phyloP scores from a whole-genome alignment of 257 asterid genomes.

The Leptodermis oblonga region DNA sequence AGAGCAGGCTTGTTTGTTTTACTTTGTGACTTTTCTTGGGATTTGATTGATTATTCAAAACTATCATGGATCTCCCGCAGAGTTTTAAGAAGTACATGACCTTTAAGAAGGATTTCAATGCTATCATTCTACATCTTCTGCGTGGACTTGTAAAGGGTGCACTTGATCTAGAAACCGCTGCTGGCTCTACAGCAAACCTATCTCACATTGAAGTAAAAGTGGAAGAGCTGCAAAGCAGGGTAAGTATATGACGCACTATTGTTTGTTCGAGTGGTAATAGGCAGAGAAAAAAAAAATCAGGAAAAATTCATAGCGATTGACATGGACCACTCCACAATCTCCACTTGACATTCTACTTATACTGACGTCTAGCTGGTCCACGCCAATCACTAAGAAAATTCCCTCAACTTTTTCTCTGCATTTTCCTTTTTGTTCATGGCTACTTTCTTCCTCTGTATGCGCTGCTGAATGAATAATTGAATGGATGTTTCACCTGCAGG shows the following conservation, averaged over 20 bases:
- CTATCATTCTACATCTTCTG: conserved; percentile 66
- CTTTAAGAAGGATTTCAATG: conserved; percentile 87
- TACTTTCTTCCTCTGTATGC: no score
- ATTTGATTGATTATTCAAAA: background rate
- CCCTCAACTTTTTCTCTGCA: no score
- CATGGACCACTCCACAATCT: no score
- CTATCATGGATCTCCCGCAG: conserved; percentile 31
- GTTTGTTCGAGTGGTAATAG: no score
- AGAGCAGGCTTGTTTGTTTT: background rate
- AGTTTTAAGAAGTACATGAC: conserved; percentile 85
- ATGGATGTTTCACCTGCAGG: conserved; percentile 39
- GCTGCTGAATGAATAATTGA: no score
- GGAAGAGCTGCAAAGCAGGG: conserved; percentile 89
- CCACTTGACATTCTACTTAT: no score
- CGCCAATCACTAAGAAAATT: no score
- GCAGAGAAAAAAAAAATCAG: no score
- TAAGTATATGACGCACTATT: conserved; percentile 14
- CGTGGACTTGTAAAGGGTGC: conserved; percentile 74
- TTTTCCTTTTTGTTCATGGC: no score
- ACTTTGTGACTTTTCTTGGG: background rate
- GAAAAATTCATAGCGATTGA: no score
- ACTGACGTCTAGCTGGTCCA: no score
- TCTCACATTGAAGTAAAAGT: conserved; percentile 66
- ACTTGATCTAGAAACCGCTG: conserved; percentile 53
- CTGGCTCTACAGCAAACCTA: conserved; percentile 49